Evolutionary conservation across 108 stramenopile species (phyloP).

Genomic region (Mediolabrus comicus): DNA sequence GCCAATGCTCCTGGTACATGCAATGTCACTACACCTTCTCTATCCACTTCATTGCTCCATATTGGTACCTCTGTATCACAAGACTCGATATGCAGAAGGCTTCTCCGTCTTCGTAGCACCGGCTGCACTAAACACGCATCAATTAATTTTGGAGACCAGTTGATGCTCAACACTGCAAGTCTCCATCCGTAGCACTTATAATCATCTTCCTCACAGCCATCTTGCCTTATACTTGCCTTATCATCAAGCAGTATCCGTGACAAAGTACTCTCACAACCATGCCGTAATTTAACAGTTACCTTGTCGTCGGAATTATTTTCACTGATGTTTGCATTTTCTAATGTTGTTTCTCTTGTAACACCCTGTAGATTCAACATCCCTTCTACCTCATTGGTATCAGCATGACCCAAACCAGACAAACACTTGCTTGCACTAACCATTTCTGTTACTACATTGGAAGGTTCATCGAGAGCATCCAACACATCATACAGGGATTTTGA

Average conservation of each 20-base stretch:
- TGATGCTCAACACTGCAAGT: conserved; percentile 58
- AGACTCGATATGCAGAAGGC: conserved; percentile 1
- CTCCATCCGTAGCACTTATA: conserved; percentile 37
- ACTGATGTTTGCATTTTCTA: neutral
- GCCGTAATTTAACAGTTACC: conserved; percentile 25
- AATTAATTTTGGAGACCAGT: conserved; percentile 62
- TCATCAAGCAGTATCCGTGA: conserved; percentile 14
- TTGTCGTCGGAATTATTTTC: conserved; percentile 6
- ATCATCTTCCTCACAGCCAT: neutral
- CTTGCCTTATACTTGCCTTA: neutral
- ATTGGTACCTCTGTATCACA: conserved; percentile 45
- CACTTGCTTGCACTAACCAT: conserved; percentile 52
- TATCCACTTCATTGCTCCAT: conserved; percentile 59
- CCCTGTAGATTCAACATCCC: conserved; percentile 18
- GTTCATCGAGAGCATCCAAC: conserved; percentile 52
- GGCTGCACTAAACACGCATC: conserved; percentile 47
- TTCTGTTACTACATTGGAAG: conserved; percentile 49
- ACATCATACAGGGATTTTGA: conserved; percentile 34
- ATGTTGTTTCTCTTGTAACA: neutral
- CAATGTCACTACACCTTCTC: conserved; percentile 41
- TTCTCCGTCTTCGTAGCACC: conserved; percentile 16
- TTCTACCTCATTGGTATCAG: conserved; percentile 26
- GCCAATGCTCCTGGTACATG: conserved; percentile 57
- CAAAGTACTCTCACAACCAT: conserved; percentile 37
- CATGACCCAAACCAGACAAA: conserved; percentile 44